Evolutionary conservation across 2,329 filamentous ascomycete genomes (phyloP), one percentile per base, ranked within the genome.

Genomic region (Alternaria arbusti): DNA sequence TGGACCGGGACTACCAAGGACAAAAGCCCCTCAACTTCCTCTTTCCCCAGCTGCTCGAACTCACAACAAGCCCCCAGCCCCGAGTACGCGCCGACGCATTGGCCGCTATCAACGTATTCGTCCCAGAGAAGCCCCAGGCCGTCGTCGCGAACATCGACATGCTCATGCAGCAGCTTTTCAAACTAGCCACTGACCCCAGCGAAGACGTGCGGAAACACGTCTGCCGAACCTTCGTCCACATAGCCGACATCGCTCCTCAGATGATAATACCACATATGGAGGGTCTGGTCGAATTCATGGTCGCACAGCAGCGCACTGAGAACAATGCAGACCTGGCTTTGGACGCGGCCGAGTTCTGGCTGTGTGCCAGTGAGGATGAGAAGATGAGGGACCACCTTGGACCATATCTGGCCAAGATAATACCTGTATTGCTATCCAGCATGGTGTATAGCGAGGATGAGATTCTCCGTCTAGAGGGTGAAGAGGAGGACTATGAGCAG

Each of bases 361-460:
- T 99, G 47, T 93, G 93, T 43, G 90, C 97, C 20, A 94, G 94
- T 64, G 96, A 97, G 78, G 93, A 97, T 76, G 88, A 92, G 45
- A 88, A 91, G 63, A 83, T 98, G 57, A 93, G 93, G 83, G 86
- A 89, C 69, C 87, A 89, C 1, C 84, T 99, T 49, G 89, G 87
- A 9, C 94, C 94, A 0, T 92, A 92, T 76, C 87, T 98, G 59
- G 82, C 87, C 69, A 92, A 92, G 78, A 95, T 98, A 67, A 91
- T 99, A 28, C 96, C 96, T 0, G 91, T 97, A 1, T 84, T 99
- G 55, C 86, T 99, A 8, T 89, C 96, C 69, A 96, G 93, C 77
- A 99, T 99, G 95, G 89, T 98, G 2, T 99, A 98, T 79, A 92
- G 91, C 73, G 93, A 96, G 67, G 96, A 99, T 71, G 96, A 98